A percentile compares a stretch with the other conserved stretches of the same genome.
Conservation (phyloP, 345 rosid genomes). For the Aurinia saxatilis region DNA sequence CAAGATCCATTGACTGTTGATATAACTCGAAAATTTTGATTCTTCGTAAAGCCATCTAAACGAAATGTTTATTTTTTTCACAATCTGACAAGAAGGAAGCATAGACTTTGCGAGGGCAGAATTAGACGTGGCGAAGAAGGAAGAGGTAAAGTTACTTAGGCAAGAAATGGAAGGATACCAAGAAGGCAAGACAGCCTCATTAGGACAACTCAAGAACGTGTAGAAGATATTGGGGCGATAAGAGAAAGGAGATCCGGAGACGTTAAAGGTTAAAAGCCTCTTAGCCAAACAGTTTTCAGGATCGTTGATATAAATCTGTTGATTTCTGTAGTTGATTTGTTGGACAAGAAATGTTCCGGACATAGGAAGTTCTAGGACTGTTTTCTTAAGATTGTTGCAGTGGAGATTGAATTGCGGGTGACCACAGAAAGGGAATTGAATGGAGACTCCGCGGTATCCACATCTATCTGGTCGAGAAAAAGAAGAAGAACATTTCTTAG, state of each 20-base stretch:
- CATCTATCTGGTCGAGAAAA: too few relatives aligned
- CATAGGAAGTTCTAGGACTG: too few relatives aligned
- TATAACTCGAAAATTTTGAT: background rate
- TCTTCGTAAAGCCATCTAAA: background rate
- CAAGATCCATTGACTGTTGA: slow-evolving; percentile 23
- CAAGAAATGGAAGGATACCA: slow-evolving; percentile 32
- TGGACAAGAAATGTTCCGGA: too few relatives aligned
- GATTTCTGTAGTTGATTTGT: too few relatives aligned
- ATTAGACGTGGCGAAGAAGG: slow-evolving; percentile 48
- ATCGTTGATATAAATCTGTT: too few relatives aligned
- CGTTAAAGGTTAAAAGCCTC: slow-evolving; percentile 42
- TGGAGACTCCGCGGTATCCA: too few relatives aligned
- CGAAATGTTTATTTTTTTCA: slow-evolving; percentile 36
- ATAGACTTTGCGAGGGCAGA: slow-evolving; percentile 1
- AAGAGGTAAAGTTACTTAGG: slow-evolving; percentile 48
- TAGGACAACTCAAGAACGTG: slow-evolving; percentile 61
- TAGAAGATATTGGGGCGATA: slow-evolving; percentile 28
- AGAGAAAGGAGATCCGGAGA: slow-evolving; percentile 55
- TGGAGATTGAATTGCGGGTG: too few relatives aligned
- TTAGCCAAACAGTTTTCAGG: slow-evolving; percentile 38
- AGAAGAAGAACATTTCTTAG: too few relatives aligned
- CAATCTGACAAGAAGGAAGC: slow-evolving; percentile 31
- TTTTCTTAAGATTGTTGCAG: too few relatives aligned
- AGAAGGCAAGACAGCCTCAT: slow-evolving; percentile 25
- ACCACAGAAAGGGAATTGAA: too few relatives aligned